These are phyloP conservation scores for Rhododendron vialii DNA, from an alignment of 148 eudicot species.

Conservation along the genomic window DNA sequence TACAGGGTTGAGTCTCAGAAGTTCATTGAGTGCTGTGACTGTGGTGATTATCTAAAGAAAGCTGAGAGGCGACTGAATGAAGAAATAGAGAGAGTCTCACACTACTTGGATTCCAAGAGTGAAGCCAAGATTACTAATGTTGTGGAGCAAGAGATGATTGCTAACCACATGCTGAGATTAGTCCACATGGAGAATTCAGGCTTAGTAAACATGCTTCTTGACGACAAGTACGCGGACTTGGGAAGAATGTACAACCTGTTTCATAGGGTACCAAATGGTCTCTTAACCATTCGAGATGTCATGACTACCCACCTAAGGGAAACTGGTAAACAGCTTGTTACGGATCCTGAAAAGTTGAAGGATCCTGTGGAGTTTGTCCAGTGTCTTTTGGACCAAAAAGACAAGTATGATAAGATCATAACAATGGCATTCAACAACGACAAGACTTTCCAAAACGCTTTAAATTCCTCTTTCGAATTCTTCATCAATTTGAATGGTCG, in stretches of 20 bases:
- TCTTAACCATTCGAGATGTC: constrained; percentile 64
- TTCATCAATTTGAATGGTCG: constrained; percentile 71
- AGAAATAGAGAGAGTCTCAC: constrained; percentile 84
- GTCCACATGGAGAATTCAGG: constrained; percentile 92
- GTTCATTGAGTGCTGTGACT: constrained; percentile 75
- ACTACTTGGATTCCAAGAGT: constrained; percentile 57
- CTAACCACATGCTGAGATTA: constrained; percentile 69
- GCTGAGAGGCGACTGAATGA: constrained; percentile 76
- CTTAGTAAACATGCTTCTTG: constrained; percentile 63
- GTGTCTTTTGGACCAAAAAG: constrained; percentile 66
- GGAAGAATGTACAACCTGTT: constrained; percentile 72
- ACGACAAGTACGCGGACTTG: constrained; percentile 68
- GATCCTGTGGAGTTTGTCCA: constrained; percentile 25
- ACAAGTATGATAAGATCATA: constrained; percentile 72
- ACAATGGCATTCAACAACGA: constrained; percentile 55
- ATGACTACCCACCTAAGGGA: constrained; percentile 77
- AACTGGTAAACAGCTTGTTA: constrained; percentile 74
- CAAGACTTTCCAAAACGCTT: constrained; percentile 18
- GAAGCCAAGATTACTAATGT: constrained; percentile 26
- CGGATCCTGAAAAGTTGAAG: constrained; percentile 80
- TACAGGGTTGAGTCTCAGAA: constrained; percentile 70
- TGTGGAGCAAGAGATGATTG: constrained; percentile 79
- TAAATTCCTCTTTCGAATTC: constrained; percentile 20
- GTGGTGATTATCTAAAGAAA: constrained; percentile 72
- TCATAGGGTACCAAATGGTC: constrained; percentile 60